A percentile compares a stretch with the other conserved stretches of the same genome.
phyloP scores from a whole-genome alignment of 495 filamentous ascomycete species.

The Paragyromitra xinjiangensis region DNA sequence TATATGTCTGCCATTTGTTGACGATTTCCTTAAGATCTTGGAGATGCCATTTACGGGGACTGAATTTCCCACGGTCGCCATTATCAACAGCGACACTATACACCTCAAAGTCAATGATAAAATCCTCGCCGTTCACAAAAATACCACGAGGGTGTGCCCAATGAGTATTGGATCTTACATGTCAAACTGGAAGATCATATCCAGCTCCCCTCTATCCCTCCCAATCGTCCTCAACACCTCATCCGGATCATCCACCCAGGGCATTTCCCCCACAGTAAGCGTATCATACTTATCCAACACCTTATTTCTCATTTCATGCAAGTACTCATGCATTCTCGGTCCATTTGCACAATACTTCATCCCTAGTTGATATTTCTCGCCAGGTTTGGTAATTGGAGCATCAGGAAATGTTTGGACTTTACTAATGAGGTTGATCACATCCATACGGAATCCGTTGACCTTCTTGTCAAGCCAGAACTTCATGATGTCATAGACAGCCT shows the following conservation, averaged over 20 bases:
- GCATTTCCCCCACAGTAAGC: conserved; percentile 77
- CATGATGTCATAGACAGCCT: conserved; percentile 74
- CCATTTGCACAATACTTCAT: conserved; percentile 70
- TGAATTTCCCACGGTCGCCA: conserved; percentile 65
- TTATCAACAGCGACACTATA: conserved; percentile 68
- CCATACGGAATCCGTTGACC: conserved; percentile 75
- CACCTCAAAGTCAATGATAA: background rate
- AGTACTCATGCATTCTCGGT: conserved; percentile 71
- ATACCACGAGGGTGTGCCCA: background rate
- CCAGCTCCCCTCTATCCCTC: conserved; percentile 68
- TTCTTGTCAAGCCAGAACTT: conserved; percentile 76
- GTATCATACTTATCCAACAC: conserved; percentile 75
- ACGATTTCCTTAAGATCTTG: conserved; percentile 68
- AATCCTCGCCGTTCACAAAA: background rate
- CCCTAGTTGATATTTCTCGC: conserved; percentile 65
- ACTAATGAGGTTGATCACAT: conserved; percentile 72
- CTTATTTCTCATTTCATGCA: conserved; percentile 66
- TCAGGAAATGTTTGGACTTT: conserved; percentile 71
- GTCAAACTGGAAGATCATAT: conserved; percentile 82
- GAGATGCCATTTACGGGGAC: conserved; percentile 65
- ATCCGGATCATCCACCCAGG: conserved; percentile 66
- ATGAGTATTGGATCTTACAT: conserved; percentile 49
- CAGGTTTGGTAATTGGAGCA: conserved; percentile 66
- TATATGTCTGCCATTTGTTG: conserved; percentile 72
- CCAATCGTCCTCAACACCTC: conserved; percentile 70